Evolutionary conservation across 2,329 filamentous ascomycete species (phyloP).

Genomic region (Grosmannia huntii): DNA sequence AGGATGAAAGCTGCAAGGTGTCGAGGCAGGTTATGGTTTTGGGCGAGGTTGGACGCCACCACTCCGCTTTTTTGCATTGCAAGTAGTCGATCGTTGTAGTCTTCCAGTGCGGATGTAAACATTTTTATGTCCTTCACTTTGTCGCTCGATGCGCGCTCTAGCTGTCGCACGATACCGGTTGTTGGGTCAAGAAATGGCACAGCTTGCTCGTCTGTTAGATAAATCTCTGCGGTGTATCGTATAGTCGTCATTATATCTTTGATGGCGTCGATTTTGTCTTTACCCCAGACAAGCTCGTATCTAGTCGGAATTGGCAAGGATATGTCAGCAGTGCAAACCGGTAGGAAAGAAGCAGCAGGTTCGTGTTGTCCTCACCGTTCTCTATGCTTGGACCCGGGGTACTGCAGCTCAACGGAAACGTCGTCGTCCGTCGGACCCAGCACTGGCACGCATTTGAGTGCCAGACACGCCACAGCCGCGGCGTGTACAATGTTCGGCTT

Average conservation of each 20-base stretch:
- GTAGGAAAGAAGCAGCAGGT: neutral
- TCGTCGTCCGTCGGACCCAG: conserved; percentile 37
- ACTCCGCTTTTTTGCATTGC: conserved; percentile 55
- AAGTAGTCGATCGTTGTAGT: conserved; percentile 64
- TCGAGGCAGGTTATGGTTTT: conserved; percentile 55
- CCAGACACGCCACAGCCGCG: conserved; percentile 39
- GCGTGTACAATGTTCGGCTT: conserved; percentile 43
- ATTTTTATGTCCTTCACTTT: conserved; percentile 50
- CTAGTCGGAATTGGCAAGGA: conserved; percentile 20
- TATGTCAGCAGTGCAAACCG: conserved; percentile 3
- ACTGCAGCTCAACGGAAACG: conserved; percentile 60
- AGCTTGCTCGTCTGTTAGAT: conserved; percentile 59
- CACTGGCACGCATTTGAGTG: conserved; percentile 36
- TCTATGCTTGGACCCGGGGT: conserved; percentile 49
- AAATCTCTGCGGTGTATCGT: conserved; percentile 58
- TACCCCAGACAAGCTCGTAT: conserved; percentile 65
- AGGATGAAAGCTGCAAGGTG: conserved; percentile 70
- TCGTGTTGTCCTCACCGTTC: conserved; percentile 16
- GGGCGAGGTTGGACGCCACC: conserved; percentile 58
- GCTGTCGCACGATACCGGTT: conserved; percentile 60
- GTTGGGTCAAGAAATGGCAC: conserved; percentile 57
- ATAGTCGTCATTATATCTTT: conserved; percentile 61
- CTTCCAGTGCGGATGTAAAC: conserved; percentile 59
- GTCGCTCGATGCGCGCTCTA: conserved; percentile 61
- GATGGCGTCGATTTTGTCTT: conserved; percentile 66